Evolutionary conservation across 441 rosid genomes (phyloP), one percentile per base, ranked within the genome.

Genomic region (Capsella rubella): DNA sequence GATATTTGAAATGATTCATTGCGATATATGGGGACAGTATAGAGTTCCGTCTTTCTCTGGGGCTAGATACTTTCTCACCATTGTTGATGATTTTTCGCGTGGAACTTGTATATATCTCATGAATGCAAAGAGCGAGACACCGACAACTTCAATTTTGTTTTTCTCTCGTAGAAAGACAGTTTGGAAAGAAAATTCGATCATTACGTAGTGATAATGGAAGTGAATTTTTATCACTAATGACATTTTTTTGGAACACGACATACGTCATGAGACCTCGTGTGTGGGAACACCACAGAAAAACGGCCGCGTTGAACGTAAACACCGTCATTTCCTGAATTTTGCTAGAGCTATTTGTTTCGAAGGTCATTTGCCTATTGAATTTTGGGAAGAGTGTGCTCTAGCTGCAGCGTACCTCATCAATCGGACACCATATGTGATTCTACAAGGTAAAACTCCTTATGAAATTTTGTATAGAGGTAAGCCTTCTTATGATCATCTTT

Each of bases 1-100:
- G 9, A 13, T 53, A 12, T 53, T 53, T 53, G 16, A 27, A 2
- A 4, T 51, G 55, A 4, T 51, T 21, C 31, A 51, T 2, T 51
- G 55, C 0, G 55, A 51, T 0, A 51, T 53, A 27, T 53, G 34
- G 35, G 16, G 16, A 5, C 57, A n/a, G n/a, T n/a, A n/a, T n/a
- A n/a, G n/a, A n/a, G n/a, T n/a, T 16, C 34, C 34, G 5, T 25
- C 57, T 0, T 27, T 12, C 0, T 32, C 4, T 0, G 16, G 27
- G 8, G 42, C 42, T 0, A 2, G 27, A 4, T 56, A 32, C 0
- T 56, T 56, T 4, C 27, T 56, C 0, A 56, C 42, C 0, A 32
- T 56, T 0, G 61, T 56, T 0, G 27, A 32, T 9, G 61, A 56
- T 2, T 32, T 31, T 0, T 56, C 61, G 0, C 40, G 21, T 1